Conservation (phyloP, 352 stramenopile genomes). For the Globisporangium lucens region DNA sequence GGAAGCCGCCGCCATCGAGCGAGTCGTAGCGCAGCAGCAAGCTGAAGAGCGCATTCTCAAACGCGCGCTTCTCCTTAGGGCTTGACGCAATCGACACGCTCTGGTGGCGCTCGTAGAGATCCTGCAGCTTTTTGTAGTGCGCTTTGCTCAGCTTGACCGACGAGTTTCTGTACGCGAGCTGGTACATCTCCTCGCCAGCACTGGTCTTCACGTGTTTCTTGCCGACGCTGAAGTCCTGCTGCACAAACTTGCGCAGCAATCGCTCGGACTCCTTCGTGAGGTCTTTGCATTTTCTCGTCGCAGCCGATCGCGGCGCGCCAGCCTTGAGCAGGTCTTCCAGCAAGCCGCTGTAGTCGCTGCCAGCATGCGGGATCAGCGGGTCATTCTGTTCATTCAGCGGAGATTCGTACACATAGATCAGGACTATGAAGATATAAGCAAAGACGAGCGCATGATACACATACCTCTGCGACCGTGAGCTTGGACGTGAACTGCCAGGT, state of each 20-base stretch:
- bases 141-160: slow-evolving; percentile 76
- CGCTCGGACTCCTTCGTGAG: slow-evolving; percentile 52
- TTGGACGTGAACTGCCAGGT: slow-evolving; percentile 83
- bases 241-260: slow-evolving; percentile 47
- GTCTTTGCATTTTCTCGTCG: slow-evolving; percentile 63
- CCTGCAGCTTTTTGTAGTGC: slow-evolving; percentile 87
- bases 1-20: slow-evolving; percentile 91
- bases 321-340: slow-evolving; percentile 73
- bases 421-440: neutral
- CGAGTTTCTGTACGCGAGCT: slow-evolving; percentile 62
- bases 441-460: neutral
- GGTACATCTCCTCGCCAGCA: slow-evolving; percentile 31
- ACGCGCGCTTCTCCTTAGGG: slow-evolving; percentile 33
- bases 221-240: slow-evolving; percentile 38
- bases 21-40: slow-evolving; percentile 92
- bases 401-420: neutral
- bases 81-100: slow-evolving; percentile 14
- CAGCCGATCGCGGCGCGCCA: slow-evolving; percentile 54
- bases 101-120: slow-evolving; percentile 68
- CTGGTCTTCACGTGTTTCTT: slow-evolving; percentile 51
- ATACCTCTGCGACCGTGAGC: slow-evolving; percentile 61
- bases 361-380: slow-evolving; percentile 65
- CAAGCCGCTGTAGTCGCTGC: slow-evolving; percentile 66
- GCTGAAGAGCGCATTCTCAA: slow-evolving; percentile 83
- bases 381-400: slow-evolving; percentile 30